Evolutionary conservation across 306 rosid genomes (phyloP).

Genomic region (Carpinus fangiana): DNA sequence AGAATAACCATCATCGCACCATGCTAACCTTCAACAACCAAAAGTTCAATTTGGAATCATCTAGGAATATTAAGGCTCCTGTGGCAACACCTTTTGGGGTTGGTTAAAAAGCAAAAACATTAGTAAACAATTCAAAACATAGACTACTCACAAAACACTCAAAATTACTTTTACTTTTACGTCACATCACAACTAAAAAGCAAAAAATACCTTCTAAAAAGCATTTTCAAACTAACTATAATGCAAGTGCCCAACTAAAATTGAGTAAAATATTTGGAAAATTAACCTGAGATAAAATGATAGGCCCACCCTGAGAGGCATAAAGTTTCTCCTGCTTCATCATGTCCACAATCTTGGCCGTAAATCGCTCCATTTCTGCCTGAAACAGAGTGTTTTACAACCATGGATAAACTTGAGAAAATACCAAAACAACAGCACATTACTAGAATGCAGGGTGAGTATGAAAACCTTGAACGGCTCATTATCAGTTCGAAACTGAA

Average conservation of each 20-base stretch:
- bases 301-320: conserved; percentile 94
- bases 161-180: too few relatives aligned
- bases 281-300: conserved; percentile 89
- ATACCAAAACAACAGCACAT: background rate
- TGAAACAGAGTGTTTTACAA: conserved; percentile 33
- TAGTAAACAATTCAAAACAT: too few relatives aligned
- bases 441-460: conserved; percentile 1
- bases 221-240: background rate
- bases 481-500: conserved; percentile 78
- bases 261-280: background rate
- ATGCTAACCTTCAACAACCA: background rate
- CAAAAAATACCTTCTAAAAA: too few relatives aligned
- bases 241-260: background rate
- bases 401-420: conserved; percentile 3
- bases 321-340: conserved; percentile 85
- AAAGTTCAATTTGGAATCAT: background rate
- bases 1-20: background rate
- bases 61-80: background rate
- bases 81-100: too few relatives aligned
- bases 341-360: conserved; percentile 75
- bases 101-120: too few relatives aligned
- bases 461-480: conserved; percentile 68
- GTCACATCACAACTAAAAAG: too few relatives aligned
- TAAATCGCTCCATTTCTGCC: conserved; percentile 88
- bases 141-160: too few relatives aligned